Evolutionary conservation across 2,329 filamentous ascomycete species (phyloP).

Genomic region (Alternaria sp.): DNA sequence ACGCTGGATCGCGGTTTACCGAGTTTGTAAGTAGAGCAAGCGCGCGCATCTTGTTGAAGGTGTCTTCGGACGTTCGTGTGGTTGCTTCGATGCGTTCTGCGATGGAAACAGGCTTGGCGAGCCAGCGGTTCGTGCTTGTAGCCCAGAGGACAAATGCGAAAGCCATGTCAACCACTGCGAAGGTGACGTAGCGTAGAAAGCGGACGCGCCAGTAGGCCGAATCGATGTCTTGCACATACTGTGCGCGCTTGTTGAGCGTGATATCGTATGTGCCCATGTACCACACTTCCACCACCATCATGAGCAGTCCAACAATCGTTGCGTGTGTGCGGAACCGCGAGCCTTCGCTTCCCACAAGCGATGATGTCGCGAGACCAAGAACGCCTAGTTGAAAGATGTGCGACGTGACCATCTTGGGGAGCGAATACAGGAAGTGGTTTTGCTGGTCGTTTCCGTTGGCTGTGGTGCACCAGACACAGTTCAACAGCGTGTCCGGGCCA

Average conservation of each 20-base stretch:
- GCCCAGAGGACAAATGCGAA: slow-evolving; percentile 75
- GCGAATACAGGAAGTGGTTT: slow-evolving; percentile 79
- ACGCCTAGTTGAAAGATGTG: slow-evolving; percentile 79
- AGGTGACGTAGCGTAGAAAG: slow-evolving; percentile 65
- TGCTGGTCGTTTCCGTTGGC: slow-evolving; percentile 66
- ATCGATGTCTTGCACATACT: slow-evolving; percentile 67
- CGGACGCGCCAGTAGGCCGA: slow-evolving; percentile 75
- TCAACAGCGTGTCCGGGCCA: slow-evolving; percentile 74
- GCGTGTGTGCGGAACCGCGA: slow-evolving; percentile 73
- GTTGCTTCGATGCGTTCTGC: slow-evolving; percentile 70
- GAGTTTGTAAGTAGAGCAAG: slow-evolving; percentile 82
- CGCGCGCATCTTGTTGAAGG: slow-evolving; percentile 72
- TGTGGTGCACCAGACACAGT: slow-evolving; percentile 79
- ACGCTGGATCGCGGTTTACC: slow-evolving; percentile 71
- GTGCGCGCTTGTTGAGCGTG: slow-evolving; percentile 67
- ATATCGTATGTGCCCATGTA: slow-evolving; percentile 69
- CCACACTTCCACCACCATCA: slow-evolving; percentile 71
- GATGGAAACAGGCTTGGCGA: slow-evolving; percentile 66
- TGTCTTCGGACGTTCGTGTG: slow-evolving; percentile 62
- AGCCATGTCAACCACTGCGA: slow-evolving; percentile 69
- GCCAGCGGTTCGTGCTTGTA: slow-evolving; percentile 79
- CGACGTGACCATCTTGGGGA: slow-evolving; percentile 74
- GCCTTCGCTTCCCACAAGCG: slow-evolving; percentile 68
- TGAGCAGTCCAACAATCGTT: slow-evolving; percentile 65
- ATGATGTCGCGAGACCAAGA: slow-evolving; percentile 76